These are phyloP conservation scores for Auriscalpium vulgare DNA, from an alignment of 768 basidiomycete genomes.

Conservation along the genomic window DNA sequence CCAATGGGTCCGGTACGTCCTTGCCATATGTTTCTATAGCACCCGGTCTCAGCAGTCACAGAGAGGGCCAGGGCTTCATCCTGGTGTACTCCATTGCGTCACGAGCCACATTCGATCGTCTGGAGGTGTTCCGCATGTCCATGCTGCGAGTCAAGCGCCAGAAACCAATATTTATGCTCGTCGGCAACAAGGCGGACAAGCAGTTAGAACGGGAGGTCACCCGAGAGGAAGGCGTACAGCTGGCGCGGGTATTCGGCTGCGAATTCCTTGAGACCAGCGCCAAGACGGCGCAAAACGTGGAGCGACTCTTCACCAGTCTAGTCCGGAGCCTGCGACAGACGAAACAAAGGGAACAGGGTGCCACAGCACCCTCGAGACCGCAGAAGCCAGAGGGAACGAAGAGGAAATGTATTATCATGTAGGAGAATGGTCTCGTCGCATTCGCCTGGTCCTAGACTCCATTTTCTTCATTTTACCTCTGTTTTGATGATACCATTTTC, in stretches of 20 bases:
- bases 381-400: constrained; percentile 38
- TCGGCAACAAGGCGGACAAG: constrained; percentile 95
- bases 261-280: constrained; percentile 97
- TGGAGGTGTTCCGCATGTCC: constrained; percentile 84
- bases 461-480: constrained; percentile 52
- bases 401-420: constrained; percentile 71
- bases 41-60: constrained; percentile 24
- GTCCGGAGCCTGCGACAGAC: constrained; percentile 78
- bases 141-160: constrained; percentile 84
- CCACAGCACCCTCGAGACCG: constrained; percentile 18
- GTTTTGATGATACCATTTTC: constrained; percentile 74
- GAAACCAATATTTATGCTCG: constrained; percentile 85
- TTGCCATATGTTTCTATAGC: constrained; percentile 5
- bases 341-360: constrained; percentile 41
- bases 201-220: constrained; percentile 87
- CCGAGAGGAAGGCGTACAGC: constrained; percentile 74
- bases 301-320: constrained; percentile 80
- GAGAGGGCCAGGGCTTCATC: constrained; percentile 97
- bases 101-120: constrained; percentile 83
- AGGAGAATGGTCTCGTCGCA: constrained; percentile 34
- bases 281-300: constrained; percentile 89
- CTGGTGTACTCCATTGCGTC: constrained; percentile 95
- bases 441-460: constrained; percentile 64
- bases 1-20: constrained; percentile 91
- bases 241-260: constrained; percentile 82